Conservation (phyloP, 148 eudicot species). For the Fallopia convolvulus region DNA sequence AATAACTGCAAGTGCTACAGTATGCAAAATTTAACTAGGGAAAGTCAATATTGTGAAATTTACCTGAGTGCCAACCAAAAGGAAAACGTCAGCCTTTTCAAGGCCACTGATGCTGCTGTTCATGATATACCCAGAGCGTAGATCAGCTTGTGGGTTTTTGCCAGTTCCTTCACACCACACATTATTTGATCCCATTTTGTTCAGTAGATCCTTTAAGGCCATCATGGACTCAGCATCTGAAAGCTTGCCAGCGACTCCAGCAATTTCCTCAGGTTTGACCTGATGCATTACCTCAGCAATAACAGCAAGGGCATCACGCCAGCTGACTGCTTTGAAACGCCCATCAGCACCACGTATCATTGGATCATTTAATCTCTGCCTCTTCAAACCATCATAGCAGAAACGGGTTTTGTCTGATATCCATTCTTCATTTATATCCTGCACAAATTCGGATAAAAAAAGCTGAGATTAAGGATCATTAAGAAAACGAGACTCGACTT, state of each 20-base stretch:
- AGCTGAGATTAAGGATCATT: neutral
- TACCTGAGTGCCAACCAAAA: constrained; percentile 98
- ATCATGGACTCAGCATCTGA: constrained; percentile 99
- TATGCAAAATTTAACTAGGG: neutral
- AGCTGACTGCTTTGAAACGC: constrained; percentile 82
- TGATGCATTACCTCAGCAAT: constrained; percentile 83
- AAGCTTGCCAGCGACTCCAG: constrained; percentile 88
- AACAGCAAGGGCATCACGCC: constrained; percentile 96
- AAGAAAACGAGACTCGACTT: neutral
- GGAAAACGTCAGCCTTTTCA: constrained; percentile 91
- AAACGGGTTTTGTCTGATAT: constrained; percentile 97
- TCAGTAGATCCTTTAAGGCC: constrained; percentile 80
- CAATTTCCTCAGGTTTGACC: constrained; percentile 80
- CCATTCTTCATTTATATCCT: constrained; percentile 99
- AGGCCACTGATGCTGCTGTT: constrained; percentile 83
- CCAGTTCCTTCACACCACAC: constrained; percentile 95
- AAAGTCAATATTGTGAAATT: neutral
- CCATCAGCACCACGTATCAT: constrained; percentile 98
- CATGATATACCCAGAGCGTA: constrained; percentile 87
- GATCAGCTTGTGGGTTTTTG: constrained; percentile 65
- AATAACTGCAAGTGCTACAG: neutral
- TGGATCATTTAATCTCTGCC: constrained; percentile 96
- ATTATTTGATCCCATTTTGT: constrained; percentile 89
- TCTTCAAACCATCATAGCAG: constrained; percentile 95
- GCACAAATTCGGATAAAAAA: constrained; percentile 17